Percentiles rank a stretch among this genome's conserved stretches.
These are phyloP conservation scores for Colletotrichum salicis DNA, from an alignment of 2,329 filamentous ascomycete species.

Conservation along the genomic window DNA sequence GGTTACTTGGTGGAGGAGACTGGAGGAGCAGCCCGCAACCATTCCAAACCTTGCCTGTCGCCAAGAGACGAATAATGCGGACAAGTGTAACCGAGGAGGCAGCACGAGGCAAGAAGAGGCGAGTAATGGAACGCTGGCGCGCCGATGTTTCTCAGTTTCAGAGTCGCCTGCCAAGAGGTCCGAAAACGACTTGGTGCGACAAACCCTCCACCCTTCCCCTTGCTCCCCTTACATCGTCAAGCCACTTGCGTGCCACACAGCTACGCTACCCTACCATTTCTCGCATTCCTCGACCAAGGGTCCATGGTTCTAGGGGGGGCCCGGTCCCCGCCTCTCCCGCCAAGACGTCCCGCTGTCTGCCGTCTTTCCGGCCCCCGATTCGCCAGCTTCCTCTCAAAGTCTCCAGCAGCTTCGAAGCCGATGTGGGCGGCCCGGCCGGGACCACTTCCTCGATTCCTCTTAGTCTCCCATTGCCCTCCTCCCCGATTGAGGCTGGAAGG, in stretches of 20 bases:
- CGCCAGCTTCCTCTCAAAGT: not conserved
- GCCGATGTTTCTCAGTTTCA: conserved; percentile 33
- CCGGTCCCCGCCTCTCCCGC: not conserved
- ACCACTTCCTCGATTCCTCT: not conserved
- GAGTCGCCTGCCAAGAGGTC: conserved; percentile 22
- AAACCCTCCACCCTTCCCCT: not conserved
- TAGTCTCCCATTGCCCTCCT: not conserved
- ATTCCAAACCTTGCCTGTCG: not conserved
- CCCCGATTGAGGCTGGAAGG: not conserved
- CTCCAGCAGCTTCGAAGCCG: not conserved
- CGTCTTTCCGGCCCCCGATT: conserved; percentile 7
- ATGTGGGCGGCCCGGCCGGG: conserved; percentile 22
- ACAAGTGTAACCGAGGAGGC: not conserved
- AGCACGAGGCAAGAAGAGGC: conserved; percentile 3
- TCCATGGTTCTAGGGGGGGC: not conserved
- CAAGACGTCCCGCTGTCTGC: conserved; percentile 4
- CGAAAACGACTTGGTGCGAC: conserved; percentile 29
- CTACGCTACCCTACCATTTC: not conserved
- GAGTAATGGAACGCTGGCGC: not conserved
- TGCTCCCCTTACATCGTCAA: not conserved
- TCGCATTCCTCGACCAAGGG: not conserved
- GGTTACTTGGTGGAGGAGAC: not conserved
- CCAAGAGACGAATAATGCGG: not conserved
- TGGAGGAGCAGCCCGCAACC: not conserved
- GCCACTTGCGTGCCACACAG: not conserved